Evolutionary conservation across 345 rosid species (phyloP).

Genomic region (Gossypium turneri): DNA sequence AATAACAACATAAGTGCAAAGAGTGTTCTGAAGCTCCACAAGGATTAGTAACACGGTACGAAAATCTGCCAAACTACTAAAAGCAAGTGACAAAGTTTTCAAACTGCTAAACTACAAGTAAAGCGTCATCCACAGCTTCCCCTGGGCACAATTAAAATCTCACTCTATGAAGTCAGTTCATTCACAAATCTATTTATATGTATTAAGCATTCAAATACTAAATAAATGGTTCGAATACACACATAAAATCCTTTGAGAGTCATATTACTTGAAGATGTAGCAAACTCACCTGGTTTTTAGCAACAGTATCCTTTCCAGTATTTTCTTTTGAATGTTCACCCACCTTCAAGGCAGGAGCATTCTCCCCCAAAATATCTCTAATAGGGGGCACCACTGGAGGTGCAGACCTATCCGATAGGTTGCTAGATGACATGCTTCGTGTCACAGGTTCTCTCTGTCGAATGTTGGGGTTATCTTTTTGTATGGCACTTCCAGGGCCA

Average conservation of each 20-base stretch:
- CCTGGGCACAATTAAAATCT: neutral
- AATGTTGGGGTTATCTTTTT: neutral
- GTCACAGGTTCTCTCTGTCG: neutral
- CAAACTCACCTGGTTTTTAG: neutral
- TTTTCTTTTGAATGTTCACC: conserved; percentile 1
- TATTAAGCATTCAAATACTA: neutral
- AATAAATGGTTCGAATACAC: neutral
- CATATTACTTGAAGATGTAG: neutral
- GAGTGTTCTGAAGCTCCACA: neutral
- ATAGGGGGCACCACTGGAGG: neutral
- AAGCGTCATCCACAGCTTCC: neutral
- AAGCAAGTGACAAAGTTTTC: neutral
- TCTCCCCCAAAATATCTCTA: conserved; percentile 6
- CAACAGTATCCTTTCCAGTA: neutral
- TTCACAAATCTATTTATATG: neutral
- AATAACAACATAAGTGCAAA: neutral
- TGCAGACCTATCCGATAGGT: neutral
- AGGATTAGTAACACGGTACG: too few species aligned
- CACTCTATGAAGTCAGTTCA: neutral
- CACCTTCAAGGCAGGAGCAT: neutral
- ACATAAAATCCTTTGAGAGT: neutral
- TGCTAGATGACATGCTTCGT: neutral
- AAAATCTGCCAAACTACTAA: neutral
- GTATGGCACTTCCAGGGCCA: neutral
- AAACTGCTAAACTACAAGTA: neutral